phyloP scores from a whole-genome alignment of 495 filamentous ascomycete genomes.

The Hyaloscypha variabilis region DNA sequence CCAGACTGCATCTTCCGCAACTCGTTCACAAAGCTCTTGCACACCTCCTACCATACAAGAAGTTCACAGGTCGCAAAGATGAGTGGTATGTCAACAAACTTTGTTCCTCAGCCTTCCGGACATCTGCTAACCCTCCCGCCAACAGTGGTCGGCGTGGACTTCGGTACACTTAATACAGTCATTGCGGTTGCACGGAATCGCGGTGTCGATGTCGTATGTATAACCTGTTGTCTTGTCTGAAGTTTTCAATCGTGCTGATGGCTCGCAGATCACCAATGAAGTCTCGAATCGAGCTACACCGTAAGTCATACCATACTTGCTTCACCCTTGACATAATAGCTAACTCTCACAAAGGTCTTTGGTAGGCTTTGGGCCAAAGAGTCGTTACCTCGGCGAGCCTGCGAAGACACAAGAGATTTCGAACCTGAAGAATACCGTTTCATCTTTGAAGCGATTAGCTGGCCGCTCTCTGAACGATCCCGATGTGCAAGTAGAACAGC shows the following conservation, averaged over 20 bases:
- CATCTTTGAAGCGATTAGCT: conserved; percentile 86
- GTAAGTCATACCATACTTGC: conserved; percentile 57
- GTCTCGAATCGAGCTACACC: conserved; percentile 98
- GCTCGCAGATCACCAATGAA: conserved; percentile 89
- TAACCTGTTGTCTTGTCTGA: conserved; percentile 8
- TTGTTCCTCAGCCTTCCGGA: conserved; percentile 1
- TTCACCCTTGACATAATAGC: conserved; percentile 4
- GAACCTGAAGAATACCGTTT: conserved; percentile 98
- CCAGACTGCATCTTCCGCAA: background rate
- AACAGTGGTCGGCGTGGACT: conserved; percentile 72
- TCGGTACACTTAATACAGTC: conserved; percentile 96
- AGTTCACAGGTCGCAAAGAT: conserved; percentile 22
- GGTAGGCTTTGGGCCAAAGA: conserved; percentile 92
- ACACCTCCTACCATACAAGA: background rate
- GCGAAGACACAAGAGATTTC: conserved; percentile 99
- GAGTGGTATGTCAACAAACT: conserved; percentile 26
- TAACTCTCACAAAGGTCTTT: conserved; percentile 66
- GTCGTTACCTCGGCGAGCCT: conserved; percentile 88
- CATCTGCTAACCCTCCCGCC: conserved; percentile 14
- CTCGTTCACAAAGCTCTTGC: background rate
- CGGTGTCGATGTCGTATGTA: conserved; percentile 97
- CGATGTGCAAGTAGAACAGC: conserved; percentile 87
- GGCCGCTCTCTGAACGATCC: conserved; percentile 83
- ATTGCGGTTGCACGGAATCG: conserved; percentile 97
- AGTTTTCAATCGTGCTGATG: conserved; percentile 22